Percentiles rank a stretch among this genome's conserved stretches.
These are phyloP conservation scores for Cystofilobasidium macerans DNA, from an alignment of 768 basidiomycete genomes.

Conservation along the genomic window DNA sequence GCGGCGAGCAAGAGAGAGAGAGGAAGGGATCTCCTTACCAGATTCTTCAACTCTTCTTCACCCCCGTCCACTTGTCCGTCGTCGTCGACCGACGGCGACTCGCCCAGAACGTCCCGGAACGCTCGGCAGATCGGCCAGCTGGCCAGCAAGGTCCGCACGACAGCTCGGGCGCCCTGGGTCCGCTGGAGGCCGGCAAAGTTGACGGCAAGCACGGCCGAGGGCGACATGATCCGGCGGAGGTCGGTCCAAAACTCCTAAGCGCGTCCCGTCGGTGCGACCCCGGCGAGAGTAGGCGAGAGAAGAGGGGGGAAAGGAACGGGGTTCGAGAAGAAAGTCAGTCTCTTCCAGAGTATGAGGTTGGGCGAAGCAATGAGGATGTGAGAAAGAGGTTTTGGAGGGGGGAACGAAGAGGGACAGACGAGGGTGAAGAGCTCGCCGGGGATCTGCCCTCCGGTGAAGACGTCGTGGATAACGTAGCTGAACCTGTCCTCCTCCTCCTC, in stretches of 20 bases:
- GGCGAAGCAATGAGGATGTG: not conserved
- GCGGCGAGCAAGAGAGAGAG: not conserved
- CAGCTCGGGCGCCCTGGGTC: conserved; percentile 53
- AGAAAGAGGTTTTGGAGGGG: not conserved
- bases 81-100: conserved; percentile 41
- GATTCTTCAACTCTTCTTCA: conserved; percentile 54
- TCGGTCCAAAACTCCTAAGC: conserved; percentile 73
- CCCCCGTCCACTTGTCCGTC: too few relatives aligned
- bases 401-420: not conserved
- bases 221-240: conserved; percentile 52
- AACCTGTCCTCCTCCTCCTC: conserved; percentile 43
- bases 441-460: conserved; percentile 69
- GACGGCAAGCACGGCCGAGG: conserved; percentile 42
- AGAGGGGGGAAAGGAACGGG: too few relatives aligned
- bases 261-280: too few relatives aligned
- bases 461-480: conserved; percentile 68
- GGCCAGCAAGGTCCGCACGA: conserved; percentile 57
- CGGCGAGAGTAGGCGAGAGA: too few relatives aligned
- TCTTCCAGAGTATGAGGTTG: too few relatives aligned
- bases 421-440: conserved; percentile 71
- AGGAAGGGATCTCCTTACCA: conserved; percentile 47
- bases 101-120: conserved; percentile 60
- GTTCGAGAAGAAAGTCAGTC: not conserved
- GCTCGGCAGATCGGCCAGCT: conserved; percentile 69
- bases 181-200: conserved; percentile 58